Base-by-base conservation (phyloP, 192 early-diverging fungal genomes). In the Linnemannia hyalina region DNA sequence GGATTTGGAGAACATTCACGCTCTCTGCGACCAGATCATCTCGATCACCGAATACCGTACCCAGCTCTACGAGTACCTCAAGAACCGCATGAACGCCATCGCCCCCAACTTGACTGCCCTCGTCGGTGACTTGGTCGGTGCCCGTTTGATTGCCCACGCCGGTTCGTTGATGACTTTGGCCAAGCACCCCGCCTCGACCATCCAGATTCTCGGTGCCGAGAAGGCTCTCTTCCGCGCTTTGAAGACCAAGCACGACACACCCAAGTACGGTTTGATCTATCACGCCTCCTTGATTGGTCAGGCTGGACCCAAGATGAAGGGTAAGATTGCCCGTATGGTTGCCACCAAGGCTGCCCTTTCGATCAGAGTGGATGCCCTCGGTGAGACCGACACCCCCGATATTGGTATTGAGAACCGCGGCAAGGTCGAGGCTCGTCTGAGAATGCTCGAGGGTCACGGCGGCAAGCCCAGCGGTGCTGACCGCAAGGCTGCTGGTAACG, bases 181-280 rank as follows among this genome's bases (percentile, higher is more conserved):
- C 88, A 99, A 99, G 92, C 95, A 97, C 89, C 99, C 99, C 41
- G 98, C 98, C 71, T 97, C 96, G 65, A 99, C 99, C 74, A 95
- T 99, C 78, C 99, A 99, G 92, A 99, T 99, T 77, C 94, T 99
- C 26, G 99, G 99, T 89, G 99, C 99, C 47, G 99, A 99, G 91
- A 99, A 99, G 95, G 99, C 99, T n/a, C 94, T 99, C 40, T 99
- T 99, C 95, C 94, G 98, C 54, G 98, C 98, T 6, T 92, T 99
- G 83, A 99, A 99, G 95, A 95, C 97, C 88, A 99, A 99, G 92
- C 95, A 97, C 88, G 95, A 97, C 89, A 99, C 98, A 22, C 98
- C 98, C 77, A 99, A 99, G 91, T 99, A 98, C 88, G 98, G 98
- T 88, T 91, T 99, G 70, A 96, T 99, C 81, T 99, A 98, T 91